phyloP scores from a whole-genome alignment of 345 rosid genomes.

The Ricinus communis region DNA sequence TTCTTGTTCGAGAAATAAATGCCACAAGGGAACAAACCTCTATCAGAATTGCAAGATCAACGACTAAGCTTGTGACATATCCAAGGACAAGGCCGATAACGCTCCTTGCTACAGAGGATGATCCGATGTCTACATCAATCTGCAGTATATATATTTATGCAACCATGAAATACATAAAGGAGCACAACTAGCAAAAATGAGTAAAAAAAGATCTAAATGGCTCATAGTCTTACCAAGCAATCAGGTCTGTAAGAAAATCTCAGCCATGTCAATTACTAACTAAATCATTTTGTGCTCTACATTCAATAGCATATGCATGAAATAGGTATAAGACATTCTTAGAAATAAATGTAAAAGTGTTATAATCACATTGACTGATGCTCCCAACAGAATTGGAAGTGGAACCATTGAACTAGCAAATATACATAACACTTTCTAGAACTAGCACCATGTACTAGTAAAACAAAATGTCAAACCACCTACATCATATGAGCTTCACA shows the following conservation, averaged over 20 bases:
- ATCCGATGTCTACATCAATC: constrained; percentile 96
- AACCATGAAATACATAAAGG: no score
- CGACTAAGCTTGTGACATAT: constrained; percentile 90
- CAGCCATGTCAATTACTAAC: neutral
- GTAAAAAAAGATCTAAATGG: neutral
- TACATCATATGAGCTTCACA: no score
- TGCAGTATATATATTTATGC: no score
- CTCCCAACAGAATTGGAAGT: no score
- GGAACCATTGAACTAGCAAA: no score
- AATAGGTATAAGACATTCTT: neutral
- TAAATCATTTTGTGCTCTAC: neutral
- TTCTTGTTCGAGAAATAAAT: neutral
- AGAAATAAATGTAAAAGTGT: neutral
- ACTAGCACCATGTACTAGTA: no score
- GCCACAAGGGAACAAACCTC: constrained; percentile 55
- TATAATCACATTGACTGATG: neutral
- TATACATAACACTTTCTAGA: no score
- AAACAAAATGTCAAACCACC: no score
- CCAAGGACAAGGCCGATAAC: constrained; percentile 94
- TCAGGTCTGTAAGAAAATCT: neutral
- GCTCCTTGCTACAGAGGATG: constrained; percentile 96
- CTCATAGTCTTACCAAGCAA: neutral
- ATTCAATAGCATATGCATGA: neutral
- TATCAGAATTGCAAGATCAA: constrained; percentile 86
- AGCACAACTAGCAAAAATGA: neutral